phyloP scores from a whole-genome alignment of 2,329 filamentous ascomycete genomes.

The Coleophoma eucalyptorum region DNA sequence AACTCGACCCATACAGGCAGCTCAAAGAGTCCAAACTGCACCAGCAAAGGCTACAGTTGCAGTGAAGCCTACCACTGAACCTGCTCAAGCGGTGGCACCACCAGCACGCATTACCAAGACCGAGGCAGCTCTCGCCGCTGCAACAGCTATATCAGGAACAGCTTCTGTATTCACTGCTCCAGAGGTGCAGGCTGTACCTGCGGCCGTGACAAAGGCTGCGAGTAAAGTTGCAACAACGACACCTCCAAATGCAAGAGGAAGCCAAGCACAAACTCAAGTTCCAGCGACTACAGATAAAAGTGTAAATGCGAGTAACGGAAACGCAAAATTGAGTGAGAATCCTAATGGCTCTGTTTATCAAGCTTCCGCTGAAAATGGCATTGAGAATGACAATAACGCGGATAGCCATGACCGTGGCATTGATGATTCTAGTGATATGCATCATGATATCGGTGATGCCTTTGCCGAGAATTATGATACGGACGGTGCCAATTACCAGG shows the following conservation, averaged over 20 bases:
- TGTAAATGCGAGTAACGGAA: no score
- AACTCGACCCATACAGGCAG: background rate
- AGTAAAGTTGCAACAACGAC: background rate
- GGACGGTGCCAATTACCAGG: background rate
- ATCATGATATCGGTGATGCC: background rate
- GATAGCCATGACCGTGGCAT: background rate
- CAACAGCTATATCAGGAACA: background rate
- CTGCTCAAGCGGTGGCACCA: background rate
- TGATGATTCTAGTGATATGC: background rate
- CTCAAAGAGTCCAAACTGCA: background rate
- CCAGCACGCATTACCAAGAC: background rate
- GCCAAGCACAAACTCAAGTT: no score
- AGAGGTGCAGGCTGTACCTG: background rate
- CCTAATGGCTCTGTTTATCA: no score
- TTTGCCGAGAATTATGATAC: background rate
- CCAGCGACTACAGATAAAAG: no score
- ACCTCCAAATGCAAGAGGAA: no score
- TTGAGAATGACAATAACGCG: background rate
- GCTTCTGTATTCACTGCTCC: background rate
- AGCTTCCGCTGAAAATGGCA: background rate
- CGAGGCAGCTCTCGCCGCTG: background rate
- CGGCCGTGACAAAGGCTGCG: background rate
- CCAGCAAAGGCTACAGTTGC: background rate
- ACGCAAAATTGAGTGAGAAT: no score
- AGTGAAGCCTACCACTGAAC: background rate